Base-by-base conservation (phyloP, 1,139 yeast species). In the Debaryomyces sp. region DNA sequence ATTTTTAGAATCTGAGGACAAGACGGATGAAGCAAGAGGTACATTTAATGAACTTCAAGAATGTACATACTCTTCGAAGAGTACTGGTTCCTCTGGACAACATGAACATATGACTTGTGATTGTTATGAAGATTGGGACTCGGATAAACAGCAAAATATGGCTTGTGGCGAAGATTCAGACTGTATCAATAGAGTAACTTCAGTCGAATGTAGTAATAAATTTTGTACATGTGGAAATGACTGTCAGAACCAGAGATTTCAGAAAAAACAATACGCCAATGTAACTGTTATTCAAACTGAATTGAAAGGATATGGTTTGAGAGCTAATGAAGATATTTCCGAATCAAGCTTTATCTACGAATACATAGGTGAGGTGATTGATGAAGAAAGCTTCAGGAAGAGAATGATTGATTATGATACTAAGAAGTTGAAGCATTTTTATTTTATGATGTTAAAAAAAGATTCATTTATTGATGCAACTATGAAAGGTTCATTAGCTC, bases 391-490 rank as follows among this genome's bases (percentile, higher is more conserved):
- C 29, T 94, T 92, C 65, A 75, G 90, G 49, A 75, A 76, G 46
- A 78, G 97, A 53, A 88, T 87, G 85, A 73, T 81, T 46, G 81
- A 79, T 42, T 94, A 94, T 65, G 95, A 88, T 61, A 67, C 74
- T 32, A 78, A 79, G 55, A 82, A 86, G n/a, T 78, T 87, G 56
- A 84, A 81, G 65, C 99, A 94, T 68, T 94, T 94, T 60, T 94
- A 94, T 67, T 94, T 94, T 67, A 94, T 94, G 99, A 91, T 91
- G 97, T 79, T 94, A 54, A 96, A 90, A 59, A 88, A 85, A 61
- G 92, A 91, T 53, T 94, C 94, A 61, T 94, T 90, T 63, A 89
- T 94, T 50, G 99, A 94, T 68, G 99, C 99, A 43, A 92, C 98
- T 1, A 75, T 80, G 44, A 87, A 82, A 67, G 99, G 98, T 3